Evolutionary conservation across 139 green algal species (phyloP).

Genomic region (Ettlia oleoabundans): DNA sequence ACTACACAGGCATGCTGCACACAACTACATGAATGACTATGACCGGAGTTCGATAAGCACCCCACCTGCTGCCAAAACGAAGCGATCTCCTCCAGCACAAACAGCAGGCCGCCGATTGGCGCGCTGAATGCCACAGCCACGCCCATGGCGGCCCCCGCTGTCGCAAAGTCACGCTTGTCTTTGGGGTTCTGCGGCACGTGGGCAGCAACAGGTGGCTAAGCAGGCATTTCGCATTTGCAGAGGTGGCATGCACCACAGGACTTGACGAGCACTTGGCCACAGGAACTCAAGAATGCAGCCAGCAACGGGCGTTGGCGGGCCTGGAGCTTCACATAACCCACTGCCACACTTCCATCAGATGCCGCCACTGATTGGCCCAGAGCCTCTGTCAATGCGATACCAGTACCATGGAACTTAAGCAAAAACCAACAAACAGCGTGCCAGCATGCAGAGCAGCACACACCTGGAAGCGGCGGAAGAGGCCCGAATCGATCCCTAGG

Average conservation of each 20-base stretch:
- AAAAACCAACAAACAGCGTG: too few species aligned
- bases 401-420: too few species aligned
- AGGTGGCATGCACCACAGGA: not conserved
- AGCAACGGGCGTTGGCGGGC: too few species aligned
- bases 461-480: slow-evolving; percentile 77
- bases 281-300: not conserved
- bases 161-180: slow-evolving; percentile 93
- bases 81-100: slow-evolving; percentile 89
- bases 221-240: too few species aligned
- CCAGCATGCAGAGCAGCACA: too few species aligned
- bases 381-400: too few species aligned
- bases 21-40: too few species aligned
- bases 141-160: slow-evolving; percentile 80
- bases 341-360: too few species aligned
- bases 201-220: not conserved
- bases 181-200: slow-evolving; percentile 73
- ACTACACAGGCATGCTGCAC: too few species aligned
- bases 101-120: slow-evolving; percentile 87
- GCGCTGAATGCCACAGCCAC: slow-evolving; percentile 86
- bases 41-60: too few species aligned
- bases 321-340: too few species aligned
- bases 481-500: slow-evolving; percentile 66
- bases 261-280: not conserved
- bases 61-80: slow-evolving; percentile 78
- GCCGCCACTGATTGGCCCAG: too few species aligned